Conservation (phyloP, 2,329 filamentous ascomycete species). For the Macrophomina phaseolina region DNA sequence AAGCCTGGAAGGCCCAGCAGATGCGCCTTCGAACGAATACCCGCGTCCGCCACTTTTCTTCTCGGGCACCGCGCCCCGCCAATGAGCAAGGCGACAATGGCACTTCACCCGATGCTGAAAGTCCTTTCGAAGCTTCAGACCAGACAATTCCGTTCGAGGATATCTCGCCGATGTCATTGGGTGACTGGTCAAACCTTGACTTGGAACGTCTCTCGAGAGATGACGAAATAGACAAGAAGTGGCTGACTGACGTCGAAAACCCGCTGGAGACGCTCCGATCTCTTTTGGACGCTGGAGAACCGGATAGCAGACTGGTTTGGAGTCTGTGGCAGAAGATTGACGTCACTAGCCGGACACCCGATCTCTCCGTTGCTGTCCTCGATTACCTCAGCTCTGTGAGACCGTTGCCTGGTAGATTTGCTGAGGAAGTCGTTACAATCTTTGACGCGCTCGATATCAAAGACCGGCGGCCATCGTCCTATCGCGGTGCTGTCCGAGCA, state of each 20-base stretch:
- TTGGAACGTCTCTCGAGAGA: neutral
- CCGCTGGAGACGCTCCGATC: slow-evolving; percentile 29
- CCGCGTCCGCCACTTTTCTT: slow-evolving; percentile 35
- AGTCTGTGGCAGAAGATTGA: slow-evolving; percentile 28
- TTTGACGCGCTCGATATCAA: slow-evolving; percentile 50
- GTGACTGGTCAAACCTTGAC: neutral
- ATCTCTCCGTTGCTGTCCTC: slow-evolving; percentile 36
- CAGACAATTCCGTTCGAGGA: neutral
- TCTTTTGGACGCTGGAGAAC: slow-evolving; percentile 33
- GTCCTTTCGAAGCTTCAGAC: neutral
- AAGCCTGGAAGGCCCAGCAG: slow-evolving; percentile 25
- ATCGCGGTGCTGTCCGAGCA: slow-evolving; percentile 52
- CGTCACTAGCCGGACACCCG: slow-evolving; percentile 4
- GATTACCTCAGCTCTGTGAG: slow-evolving; percentile 35
- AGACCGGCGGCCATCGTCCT: slow-evolving; percentile 50
- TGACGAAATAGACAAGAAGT: neutral
- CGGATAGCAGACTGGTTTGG: slow-evolving; percentile 34
- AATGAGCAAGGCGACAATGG: neutral
- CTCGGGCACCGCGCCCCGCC: slow-evolving; percentile 27
- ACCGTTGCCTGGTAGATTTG: slow-evolving; percentile 5
- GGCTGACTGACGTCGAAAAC: neutral
- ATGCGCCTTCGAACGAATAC: neutral
- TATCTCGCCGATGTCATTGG: slow-evolving; percentile 4
- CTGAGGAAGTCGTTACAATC: slow-evolving; percentile 37
- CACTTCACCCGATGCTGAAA: neutral